A percentile compares a stretch with the other conserved stretches of the same genome.
These are phyloP conservation scores for Flaveria ramosissima DNA, from an alignment of 129 eudicot genomes.

Conservation along the genomic window DNA sequence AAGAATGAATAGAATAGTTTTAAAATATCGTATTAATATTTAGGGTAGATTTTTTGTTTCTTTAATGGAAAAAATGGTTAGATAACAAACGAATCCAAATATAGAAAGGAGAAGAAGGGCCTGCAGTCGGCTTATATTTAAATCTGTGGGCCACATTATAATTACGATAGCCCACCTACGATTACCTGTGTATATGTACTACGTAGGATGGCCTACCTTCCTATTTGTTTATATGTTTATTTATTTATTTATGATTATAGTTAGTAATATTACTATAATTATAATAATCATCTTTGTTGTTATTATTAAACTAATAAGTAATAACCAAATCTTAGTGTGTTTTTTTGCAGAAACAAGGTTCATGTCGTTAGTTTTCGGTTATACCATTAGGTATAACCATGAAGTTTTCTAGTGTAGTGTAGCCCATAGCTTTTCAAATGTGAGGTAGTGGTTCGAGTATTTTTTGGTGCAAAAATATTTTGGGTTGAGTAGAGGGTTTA, in stretches of 20 bases:
- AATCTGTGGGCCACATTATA: conserved; percentile 9
- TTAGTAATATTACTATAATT: background rate
- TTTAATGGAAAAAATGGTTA: too few species aligned
- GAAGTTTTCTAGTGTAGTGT: too few species aligned
- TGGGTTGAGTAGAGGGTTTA: too few species aligned
- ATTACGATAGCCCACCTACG: conserved; percentile 19
- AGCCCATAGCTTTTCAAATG: too few species aligned
- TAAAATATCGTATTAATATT: background rate
- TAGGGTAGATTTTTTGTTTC: background rate
- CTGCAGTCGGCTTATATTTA: background rate
- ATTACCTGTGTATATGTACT: background rate
- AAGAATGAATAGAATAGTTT: too few species aligned
- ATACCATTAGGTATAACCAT: too few species aligned
- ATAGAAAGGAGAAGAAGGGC: background rate
- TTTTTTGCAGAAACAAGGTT: background rate
- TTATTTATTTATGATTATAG: too few species aligned
- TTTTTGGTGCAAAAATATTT: too few species aligned
- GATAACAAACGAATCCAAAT: background rate
- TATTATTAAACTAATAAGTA: background rate
- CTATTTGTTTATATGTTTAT: background rate
- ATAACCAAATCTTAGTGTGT: background rate
- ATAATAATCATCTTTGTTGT: background rate
- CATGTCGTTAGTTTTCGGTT: too few species aligned
- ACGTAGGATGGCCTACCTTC: conserved; percentile 21
- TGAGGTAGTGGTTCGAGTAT: too few species aligned